Percentiles rank a stretch among this genome's conserved stretches.
phyloP scores from a whole-genome alignment of 352 stramenopile genomes.

The Peronosclerospora sorghi region DNA sequence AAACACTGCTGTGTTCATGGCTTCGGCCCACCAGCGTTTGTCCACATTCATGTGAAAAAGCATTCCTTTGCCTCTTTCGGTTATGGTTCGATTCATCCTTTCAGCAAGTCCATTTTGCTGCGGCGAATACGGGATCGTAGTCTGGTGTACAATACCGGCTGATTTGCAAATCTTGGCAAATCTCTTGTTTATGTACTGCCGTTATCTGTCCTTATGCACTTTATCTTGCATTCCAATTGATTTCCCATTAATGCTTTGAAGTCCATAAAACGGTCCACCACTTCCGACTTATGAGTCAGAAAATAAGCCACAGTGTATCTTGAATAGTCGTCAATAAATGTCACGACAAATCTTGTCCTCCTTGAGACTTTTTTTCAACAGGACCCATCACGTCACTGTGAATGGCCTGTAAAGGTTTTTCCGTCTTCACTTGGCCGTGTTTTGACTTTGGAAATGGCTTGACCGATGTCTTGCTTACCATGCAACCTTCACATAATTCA shows the following conservation, averaged over 20 bases:
- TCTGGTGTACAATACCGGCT: constrained; percentile 1
- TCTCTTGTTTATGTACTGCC: neutral
- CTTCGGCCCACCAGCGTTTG: constrained; percentile 9
- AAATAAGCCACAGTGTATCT: constrained; percentile 11
- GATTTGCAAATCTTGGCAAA: too few species aligned
- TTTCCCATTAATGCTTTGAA: constrained; percentile 7
- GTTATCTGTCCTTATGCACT: constrained; percentile 9
- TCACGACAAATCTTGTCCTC: constrained; percentile 1
- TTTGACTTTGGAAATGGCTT: neutral
- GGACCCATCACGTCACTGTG: constrained; percentile 5
- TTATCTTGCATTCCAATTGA: neutral
- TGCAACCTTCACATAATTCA: neutral
- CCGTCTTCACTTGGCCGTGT: neutral
- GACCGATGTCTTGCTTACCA: neutral
- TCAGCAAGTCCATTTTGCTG: constrained; percentile 7
- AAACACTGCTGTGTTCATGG: constrained; percentile 2
- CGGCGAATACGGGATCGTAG: constrained; percentile 6
- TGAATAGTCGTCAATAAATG: constrained; percentile 19
- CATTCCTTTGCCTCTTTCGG: constrained; percentile 11
- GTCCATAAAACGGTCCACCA: constrained; percentile 5
- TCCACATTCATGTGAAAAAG: constrained; percentile 3
- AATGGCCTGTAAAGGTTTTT: too few species aligned
- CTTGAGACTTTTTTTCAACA: neutral
- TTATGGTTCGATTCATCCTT: too few species aligned
- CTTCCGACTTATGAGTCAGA: constrained; percentile 13